Evolutionary conservation across 371 early-diverging fungal species (phyloP).

Genomic region (Smittium mucronatum): DNA sequence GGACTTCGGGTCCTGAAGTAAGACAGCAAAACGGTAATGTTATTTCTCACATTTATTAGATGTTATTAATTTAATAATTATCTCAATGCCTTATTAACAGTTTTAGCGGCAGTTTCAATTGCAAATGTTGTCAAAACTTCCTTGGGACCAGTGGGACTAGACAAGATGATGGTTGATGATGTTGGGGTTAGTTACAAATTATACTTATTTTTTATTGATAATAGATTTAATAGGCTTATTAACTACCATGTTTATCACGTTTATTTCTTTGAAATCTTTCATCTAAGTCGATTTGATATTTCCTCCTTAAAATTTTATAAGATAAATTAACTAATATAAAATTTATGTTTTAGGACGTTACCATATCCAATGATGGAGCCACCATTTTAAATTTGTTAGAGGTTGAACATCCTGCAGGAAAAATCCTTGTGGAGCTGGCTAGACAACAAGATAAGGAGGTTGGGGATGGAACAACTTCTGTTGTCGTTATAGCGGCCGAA

Average conservation of each 20-base stretch:
- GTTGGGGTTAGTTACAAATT: slow-evolving; percentile 52
- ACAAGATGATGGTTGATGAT: slow-evolving; percentile 99
- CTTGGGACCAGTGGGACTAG: slow-evolving; percentile 98
- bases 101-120: slow-evolving; percentile 71
- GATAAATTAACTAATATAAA: not conserved
- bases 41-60: too few species aligned
- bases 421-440: slow-evolving; percentile 94
- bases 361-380: slow-evolving; percentile 99
- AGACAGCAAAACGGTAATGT: slow-evolving; percentile 91
- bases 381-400: slow-evolving; percentile 98
- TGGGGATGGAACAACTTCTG: slow-evolving; percentile 99
- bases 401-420: slow-evolving; percentile 98
- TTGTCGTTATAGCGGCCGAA: slow-evolving; percentile 95
- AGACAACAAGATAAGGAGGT: slow-evolving; percentile 99
- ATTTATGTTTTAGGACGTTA: slow-evolving; percentile 43
- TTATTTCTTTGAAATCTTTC: not conserved
- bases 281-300: not conserved
- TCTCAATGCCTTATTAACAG: slow-evolving; percentile 21
- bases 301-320: slow-evolving; percentile 30
- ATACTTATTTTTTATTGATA: slow-evolving; percentile 30
- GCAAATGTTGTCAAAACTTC: slow-evolving; percentile 98
- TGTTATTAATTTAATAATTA: too few species aligned
- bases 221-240: not conserved
- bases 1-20: slow-evolving; percentile 87
- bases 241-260: not conserved